Conservation (phyloP, 208 protist species). For the Wallacemonas rigidus region DNA sequence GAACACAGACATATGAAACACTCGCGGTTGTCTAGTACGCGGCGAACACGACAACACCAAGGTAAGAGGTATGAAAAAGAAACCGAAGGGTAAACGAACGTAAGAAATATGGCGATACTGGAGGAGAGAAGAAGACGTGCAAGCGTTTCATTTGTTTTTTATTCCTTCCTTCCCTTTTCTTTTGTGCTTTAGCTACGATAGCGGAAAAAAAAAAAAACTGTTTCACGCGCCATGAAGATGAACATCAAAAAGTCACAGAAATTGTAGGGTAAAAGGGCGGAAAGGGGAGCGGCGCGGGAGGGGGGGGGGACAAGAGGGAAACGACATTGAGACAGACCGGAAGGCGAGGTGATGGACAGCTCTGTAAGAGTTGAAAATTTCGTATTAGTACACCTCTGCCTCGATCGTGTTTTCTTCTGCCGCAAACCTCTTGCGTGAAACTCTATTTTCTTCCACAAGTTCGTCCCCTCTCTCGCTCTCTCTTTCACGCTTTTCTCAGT, state of each 20-base stretch:
- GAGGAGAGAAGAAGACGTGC: not conserved
- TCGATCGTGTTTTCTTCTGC: too few relatives aligned
- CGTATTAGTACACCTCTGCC: not conserved
- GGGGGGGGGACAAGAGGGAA: not conserved
- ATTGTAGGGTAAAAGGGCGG: not conserved
- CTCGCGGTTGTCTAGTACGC: not conserved
- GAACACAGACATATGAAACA: not conserved
- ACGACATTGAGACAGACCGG: not conserved
- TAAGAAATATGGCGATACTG: slow-evolving; percentile 15
- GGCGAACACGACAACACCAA: not conserved
- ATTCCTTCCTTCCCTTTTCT: slow-evolving; percentile 10
- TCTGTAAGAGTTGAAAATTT: not conserved
- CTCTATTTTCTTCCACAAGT: too few relatives aligned
- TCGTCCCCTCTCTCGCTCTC: too few relatives aligned
- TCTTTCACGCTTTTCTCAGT: too few relatives aligned
- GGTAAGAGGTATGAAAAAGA: slow-evolving; percentile 14
- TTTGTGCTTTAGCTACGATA: slow-evolving; percentile 21
- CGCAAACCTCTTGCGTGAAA: too few relatives aligned
- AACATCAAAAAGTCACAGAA: not conserved
- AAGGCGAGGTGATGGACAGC: not conserved
- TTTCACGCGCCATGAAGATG: not conserved
- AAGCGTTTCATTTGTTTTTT: slow-evolving; percentile 6
- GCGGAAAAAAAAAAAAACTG: not conserved
- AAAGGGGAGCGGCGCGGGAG: not conserved
- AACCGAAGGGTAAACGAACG: slow-evolving; percentile 10